These are phyloP conservation scores for Metarhizium humberi DNA, from an alignment of 2,329 filamentous ascomycete genomes.

Conservation along the genomic window DNA sequence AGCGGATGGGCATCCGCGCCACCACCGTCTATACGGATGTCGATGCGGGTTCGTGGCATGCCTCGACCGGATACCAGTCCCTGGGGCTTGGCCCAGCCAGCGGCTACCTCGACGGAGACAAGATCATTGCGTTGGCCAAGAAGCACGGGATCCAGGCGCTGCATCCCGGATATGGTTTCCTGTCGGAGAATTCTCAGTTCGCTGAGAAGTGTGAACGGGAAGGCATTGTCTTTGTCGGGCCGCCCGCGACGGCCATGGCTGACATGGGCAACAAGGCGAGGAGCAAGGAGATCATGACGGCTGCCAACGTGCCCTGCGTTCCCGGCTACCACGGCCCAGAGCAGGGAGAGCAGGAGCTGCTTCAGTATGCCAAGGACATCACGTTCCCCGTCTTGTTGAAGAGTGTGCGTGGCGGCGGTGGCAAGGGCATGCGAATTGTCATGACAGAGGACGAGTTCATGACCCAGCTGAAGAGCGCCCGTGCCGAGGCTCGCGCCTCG, in stretches of 20 bases:
- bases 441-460: conserved; percentile 58
- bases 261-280: conserved; percentile 92
- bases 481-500: conserved; percentile 65
- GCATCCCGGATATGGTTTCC: conserved; percentile 92
- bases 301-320: conserved; percentile 90
- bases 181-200: conserved; percentile 89
- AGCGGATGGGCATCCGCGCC: conserved; percentile 80
- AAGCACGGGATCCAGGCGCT: conserved; percentile 80
- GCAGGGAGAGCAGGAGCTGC: conserved; percentile 54
- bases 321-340: conserved; percentile 89
- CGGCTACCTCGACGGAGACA: conserved; percentile 87
- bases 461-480: conserved; percentile 60
- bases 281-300: conserved; percentile 94
- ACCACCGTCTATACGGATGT: conserved; percentile 94
- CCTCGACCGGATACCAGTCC: conserved; percentile 71
- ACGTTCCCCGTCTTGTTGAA: conserved; percentile 67
- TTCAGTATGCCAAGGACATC: conserved; percentile 62
- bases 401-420: conserved; percentile 71
- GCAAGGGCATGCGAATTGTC: conserved; percentile 78
- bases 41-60: conserved; percentile 81
- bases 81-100: conserved; percentile 75
- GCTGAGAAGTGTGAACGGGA: conserved; percentile 81
- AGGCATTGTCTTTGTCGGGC: conserved; percentile 89
- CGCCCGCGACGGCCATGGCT: conserved; percentile 69
- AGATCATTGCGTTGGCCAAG: conserved; percentile 83